Evolutionary conservation across 2,329 filamentous ascomycete genomes (phyloP).

Genomic region (Colletotrichum incanum): DNA sequence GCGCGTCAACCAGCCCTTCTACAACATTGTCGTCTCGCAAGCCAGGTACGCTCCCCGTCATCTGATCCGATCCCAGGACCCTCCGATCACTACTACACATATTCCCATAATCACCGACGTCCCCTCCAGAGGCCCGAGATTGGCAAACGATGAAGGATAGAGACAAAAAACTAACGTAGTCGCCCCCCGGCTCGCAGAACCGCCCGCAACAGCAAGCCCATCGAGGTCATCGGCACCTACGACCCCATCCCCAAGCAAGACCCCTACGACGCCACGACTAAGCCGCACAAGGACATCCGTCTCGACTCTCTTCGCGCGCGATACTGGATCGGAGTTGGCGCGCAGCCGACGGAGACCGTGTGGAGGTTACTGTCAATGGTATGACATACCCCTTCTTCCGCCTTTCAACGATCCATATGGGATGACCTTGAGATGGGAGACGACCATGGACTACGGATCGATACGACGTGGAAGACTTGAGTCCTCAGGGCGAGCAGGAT

Average conservation of each 20-base stretch:
- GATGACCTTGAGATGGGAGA: not conserved
- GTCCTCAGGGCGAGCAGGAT: not conserved
- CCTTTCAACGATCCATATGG: not conserved
- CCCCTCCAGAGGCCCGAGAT: not conserved
- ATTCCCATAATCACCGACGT: not conserved
- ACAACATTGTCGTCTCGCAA: constrained; percentile 97
- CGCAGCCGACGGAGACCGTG: constrained; percentile 91
- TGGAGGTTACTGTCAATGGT: constrained; percentile 92
- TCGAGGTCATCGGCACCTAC: constrained; percentile 92
- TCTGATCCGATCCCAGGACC: not conserved
- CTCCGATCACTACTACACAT: not conserved
- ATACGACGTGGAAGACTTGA: not conserved
- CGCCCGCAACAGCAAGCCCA: constrained; percentile 87
- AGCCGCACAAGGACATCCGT: constrained; percentile 91
- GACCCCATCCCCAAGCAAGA: constrained; percentile 77
- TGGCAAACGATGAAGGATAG: not conserved
- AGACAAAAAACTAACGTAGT: not conserved
- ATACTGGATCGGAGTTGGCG: constrained; percentile 98
- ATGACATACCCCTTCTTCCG: constrained; percentile 42
- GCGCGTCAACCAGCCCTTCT: constrained; percentile 89
- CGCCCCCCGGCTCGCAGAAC: constrained; percentile 68
- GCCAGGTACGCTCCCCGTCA: constrained; percentile 75
- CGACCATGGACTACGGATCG: not conserved
- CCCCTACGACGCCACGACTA: constrained; percentile 73
- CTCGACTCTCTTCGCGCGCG: constrained; percentile 85